Base-by-base conservation (phyloP, 1,139 yeast species). In the Taphrina deformans region DNA sequence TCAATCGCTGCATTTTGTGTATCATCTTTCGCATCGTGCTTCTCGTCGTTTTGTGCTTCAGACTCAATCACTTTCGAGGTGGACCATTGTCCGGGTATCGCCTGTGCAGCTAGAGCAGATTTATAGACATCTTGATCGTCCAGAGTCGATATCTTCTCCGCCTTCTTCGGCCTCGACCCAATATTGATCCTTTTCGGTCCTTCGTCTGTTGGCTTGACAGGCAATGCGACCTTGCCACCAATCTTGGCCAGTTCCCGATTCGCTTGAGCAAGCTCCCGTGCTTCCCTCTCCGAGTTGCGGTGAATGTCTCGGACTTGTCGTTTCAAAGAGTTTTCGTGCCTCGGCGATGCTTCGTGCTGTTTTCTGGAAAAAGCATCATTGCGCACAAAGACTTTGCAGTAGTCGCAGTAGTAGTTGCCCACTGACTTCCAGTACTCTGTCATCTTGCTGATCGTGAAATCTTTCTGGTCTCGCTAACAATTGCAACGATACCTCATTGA, bases 281-380 rank as follows among this genome's bases (percentile, higher is more conserved):
- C 50, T 18, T 59, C 63, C 14, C 38, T 38, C 38, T 59, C 63
- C 24, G 55, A 23, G 50, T 48, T 59, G 29, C 55, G 44, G 23
- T 59, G 63, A 16, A 59, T 31, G 21, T 50, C 55, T 1, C 63
- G 55, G n/a, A 59, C 63, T 38, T 59, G 63, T 18, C 63, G 48
- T 50, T 50, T 59, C 50, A 59, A 40, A 9, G 63, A 53, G 23
- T 45, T 33, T 26, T 65, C 41, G 41, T 65, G 67, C 35, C 67
- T 38, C 14, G 64, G 66, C 14, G 67, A 63, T 16, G 62, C 61
- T 14, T 65, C 67, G 55, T 65, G 67, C 23, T 52, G 56, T 26
- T 44, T 52, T 31, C 58, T 27, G 4, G 46, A 24, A 56, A 64
- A 64, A 16, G 66, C 45, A 40, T 64, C 66, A 48, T 64, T 56